Evolutionary conservation across 2,329 filamentous ascomycete species (phyloP).

Genomic region (Diaporthe humulicola): DNA sequence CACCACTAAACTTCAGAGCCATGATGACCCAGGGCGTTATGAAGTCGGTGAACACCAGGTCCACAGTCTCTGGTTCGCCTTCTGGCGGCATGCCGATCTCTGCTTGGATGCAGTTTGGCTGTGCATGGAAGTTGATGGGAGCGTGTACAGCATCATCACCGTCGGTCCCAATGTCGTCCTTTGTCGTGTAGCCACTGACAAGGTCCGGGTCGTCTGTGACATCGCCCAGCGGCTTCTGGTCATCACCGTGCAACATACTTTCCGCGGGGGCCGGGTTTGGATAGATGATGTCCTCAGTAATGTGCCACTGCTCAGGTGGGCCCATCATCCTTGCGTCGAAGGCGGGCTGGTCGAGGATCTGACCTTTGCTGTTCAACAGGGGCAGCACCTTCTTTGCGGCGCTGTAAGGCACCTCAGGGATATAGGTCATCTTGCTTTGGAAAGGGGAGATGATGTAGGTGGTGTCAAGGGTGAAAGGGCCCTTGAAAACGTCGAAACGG

Average conservation of each 20-base stretch:
- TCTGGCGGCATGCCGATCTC: conserved; percentile 70
- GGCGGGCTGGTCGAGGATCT: conserved; percentile 57
- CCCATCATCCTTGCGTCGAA: conserved; percentile 61
- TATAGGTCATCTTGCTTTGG: conserved; percentile 79
- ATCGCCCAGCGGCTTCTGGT: conserved; percentile 50
- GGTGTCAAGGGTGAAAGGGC: conserved; percentile 88
- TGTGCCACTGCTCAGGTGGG: conserved; percentile 61
- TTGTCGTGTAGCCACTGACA: conserved; percentile 84
- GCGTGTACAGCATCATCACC: conserved; percentile 93
- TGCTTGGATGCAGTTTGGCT: conserved; percentile 88
- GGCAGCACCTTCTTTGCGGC: conserved; percentile 78
- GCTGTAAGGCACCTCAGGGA: conserved; percentile 85
- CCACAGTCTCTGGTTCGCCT: conserved; percentile 77
- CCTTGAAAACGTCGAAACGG: conserved; percentile 95
- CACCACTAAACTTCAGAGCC: conserved; percentile 75
- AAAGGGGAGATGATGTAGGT: conserved; percentile 92
- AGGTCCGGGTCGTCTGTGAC: conserved; percentile 57
- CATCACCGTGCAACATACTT: conserved; percentile 18
- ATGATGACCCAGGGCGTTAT: conserved; percentile 85
- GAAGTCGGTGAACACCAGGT: conserved; percentile 93
- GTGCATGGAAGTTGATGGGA: conserved; percentile 78
- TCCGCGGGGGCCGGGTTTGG: conserved; percentile 41
- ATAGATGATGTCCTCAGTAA: conserved; percentile 46
- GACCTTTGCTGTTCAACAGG: conserved; percentile 68
- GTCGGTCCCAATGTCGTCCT: conserved; percentile 84